A percentile compares a stretch with the other conserved stretches of the same genome.
phyloP scores from a whole-genome alignment of 495 filamentous ascomycete species.

The Chaetomium cochliodes region DNA sequence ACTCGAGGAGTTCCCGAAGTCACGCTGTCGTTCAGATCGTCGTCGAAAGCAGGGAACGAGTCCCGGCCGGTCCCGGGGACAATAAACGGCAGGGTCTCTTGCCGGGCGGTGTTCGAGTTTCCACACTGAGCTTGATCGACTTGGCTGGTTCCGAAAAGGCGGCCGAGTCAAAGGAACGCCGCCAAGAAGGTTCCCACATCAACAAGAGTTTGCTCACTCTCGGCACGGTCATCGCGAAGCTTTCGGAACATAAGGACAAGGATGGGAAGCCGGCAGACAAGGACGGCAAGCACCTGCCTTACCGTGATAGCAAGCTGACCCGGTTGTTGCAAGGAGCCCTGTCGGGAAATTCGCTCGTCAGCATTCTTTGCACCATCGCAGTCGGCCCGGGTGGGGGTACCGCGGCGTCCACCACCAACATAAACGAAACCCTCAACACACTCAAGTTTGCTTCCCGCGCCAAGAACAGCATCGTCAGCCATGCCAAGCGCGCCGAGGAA shows the following conservation, averaged over 20 bases:
- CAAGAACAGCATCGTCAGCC: slow-evolving; percentile 96
- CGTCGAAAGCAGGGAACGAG: slow-evolving; percentile 90
- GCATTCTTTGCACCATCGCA: slow-evolving; percentile 94
- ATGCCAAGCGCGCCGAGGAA: slow-evolving; percentile 93
- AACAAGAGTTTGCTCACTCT: slow-evolving; percentile 96
- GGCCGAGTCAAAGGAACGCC: slow-evolving; percentile 89
- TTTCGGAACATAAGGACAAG: slow-evolving; percentile 82
- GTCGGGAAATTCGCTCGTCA: slow-evolving; percentile 90
- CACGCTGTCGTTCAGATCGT: slow-evolving; percentile 99
- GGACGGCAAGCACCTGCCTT: slow-evolving; percentile 87
- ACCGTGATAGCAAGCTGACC: slow-evolving; percentile 95
- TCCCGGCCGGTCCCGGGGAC: slow-evolving; percentile 55
- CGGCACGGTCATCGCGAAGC: slow-evolving; percentile 87
- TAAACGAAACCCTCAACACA: slow-evolving; percentile 88
- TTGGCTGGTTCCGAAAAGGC: slow-evolving; percentile 93
- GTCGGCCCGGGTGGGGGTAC: slow-evolving; percentile 65
- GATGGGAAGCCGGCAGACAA: slow-evolving; percentile 70
- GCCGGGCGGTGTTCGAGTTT: slow-evolving; percentile 91
- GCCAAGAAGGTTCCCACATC: slow-evolving; percentile 95
- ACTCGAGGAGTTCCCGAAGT: slow-evolving; percentile 91
- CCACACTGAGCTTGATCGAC: slow-evolving; percentile 93
- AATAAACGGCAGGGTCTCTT: slow-evolving; percentile 72
- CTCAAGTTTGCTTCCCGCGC: slow-evolving; percentile 95
- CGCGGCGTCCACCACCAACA: slow-evolving; percentile 65
- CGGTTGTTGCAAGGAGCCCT: slow-evolving; percentile 88